A percentile compares a stretch with the other conserved stretches of the same genome.
These are phyloP conservation scores for Agrocybe pediades DNA, from an alignment of 768 basidiomycete genomes.

Conservation along the genomic window DNA sequence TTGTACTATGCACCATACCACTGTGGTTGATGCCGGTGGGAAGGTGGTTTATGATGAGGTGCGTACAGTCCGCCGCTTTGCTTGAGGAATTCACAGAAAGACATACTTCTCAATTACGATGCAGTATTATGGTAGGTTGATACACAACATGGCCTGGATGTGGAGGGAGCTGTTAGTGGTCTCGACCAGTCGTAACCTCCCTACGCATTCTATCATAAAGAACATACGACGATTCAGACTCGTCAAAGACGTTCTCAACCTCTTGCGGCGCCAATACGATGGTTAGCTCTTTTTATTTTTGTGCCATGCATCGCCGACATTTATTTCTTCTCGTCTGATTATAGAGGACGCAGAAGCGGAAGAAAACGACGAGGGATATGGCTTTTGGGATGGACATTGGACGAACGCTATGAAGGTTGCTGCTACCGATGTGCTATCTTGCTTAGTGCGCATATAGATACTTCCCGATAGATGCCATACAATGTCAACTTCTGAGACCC, in stretches of 20 bases:
- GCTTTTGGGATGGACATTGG: background rate
- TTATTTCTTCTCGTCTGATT: too few relatives aligned
- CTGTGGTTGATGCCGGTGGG: too few relatives aligned
- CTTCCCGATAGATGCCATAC: too few relatives aligned
- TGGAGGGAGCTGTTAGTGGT: background rate
- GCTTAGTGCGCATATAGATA: too few relatives aligned
- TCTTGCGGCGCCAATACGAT: background rate
- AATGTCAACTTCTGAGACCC: too few relatives aligned
- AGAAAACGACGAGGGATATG: background rate
- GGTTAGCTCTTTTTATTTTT: background rate
- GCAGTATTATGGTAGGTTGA: too few relatives aligned
- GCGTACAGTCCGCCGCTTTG: too few relatives aligned
- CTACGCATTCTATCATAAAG: background rate
- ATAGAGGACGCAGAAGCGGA: too few relatives aligned
- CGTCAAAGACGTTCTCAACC: background rate
- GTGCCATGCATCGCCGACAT: background rate
- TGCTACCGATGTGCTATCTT: too few relatives aligned
- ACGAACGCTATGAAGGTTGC: background rate
- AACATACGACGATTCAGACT: background rate
- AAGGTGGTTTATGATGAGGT: too few relatives aligned
- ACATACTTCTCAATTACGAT: background rate
- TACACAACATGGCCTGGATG: background rate
- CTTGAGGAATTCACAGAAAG: too few relatives aligned
- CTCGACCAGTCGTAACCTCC: background rate
- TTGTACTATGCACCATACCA: too few relatives aligned